phyloP scores from a whole-genome alignment of 2,329 filamentous ascomycete genomes.

The Chlorencoelia australis region DNA sequence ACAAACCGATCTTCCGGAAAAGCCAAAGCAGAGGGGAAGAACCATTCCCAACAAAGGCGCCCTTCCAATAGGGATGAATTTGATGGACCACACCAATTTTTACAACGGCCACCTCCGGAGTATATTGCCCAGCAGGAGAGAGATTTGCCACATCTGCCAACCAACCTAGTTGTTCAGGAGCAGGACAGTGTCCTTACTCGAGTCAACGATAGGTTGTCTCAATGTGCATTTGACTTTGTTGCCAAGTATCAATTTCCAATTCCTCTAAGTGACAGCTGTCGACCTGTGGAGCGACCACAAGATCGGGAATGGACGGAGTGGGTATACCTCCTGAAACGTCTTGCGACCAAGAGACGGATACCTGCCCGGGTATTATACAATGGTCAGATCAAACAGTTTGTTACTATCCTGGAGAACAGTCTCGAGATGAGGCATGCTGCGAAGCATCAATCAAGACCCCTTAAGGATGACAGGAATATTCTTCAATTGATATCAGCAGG shows the following conservation, averaged over 20 bases:
- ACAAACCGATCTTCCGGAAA: conserved; percentile 34
- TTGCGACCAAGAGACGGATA: conserved; percentile 78
- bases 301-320: conserved; percentile 88
- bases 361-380: conserved; percentile 78
- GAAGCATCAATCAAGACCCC: conserved; percentile 70
- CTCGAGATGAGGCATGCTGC: conserved; percentile 80
- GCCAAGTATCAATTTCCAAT: conserved; percentile 88
- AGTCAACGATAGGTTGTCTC: conserved; percentile 76
- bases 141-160: conserved; percentile 72
- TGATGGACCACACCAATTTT: conserved; percentile 75
- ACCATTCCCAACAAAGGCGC: conserved; percentile 42
- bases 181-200: conserved; percentile 71
- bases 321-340: conserved; percentile 76
- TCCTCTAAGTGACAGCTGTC: conserved; percentile 67
- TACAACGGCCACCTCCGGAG: conserved; percentile 61
- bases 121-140: conserved; percentile 68
- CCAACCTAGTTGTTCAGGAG: conserved; percentile 72
- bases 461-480: conserved; percentile 84
- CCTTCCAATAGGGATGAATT: conserved; percentile 82
- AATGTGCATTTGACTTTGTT: conserved; percentile 83
- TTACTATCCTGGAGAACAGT: conserved; percentile 80
- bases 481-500: conserved; percentile 80
- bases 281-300: conserved; percentile 61
- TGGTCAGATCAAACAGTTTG: conserved; percentile 83
- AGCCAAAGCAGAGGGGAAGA: conserved; percentile 38